Conservation (phyloP, 306 rosid species). For the Vigna trinervia region DNA sequence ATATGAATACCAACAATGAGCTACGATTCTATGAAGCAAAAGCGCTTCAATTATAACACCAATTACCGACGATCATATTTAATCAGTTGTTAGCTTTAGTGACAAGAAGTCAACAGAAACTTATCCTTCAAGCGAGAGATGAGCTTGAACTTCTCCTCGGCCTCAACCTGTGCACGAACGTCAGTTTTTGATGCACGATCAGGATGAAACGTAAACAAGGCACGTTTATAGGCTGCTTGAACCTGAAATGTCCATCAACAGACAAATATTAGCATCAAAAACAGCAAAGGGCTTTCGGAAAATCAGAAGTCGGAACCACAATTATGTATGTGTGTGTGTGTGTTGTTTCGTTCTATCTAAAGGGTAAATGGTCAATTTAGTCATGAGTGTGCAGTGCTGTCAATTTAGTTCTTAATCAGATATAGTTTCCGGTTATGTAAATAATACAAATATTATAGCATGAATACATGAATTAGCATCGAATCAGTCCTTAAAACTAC, state of each 20-base stretch:
- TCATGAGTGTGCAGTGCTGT: no score
- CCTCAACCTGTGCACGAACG: constrained; percentile 80
- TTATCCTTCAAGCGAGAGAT: constrained; percentile 83
- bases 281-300: neutral
- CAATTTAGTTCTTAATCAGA: no score
- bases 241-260: constrained; percentile 64
- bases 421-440: no score
- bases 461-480: no score
- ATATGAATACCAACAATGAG: neutral
- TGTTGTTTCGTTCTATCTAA: neutral
- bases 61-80: constrained; percentile 10
- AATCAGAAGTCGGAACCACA: neutral
- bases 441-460: no score
- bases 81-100: constrained; percentile 40
- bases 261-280: constrained; percentile 15
- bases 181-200: constrained; percentile 83
- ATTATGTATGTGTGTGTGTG: neutral
- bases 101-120: constrained; percentile 48
- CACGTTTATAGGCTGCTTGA: constrained; percentile 80
- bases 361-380: no score
- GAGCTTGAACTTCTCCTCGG: constrained; percentile 92
- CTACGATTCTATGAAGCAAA: neutral
- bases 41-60: constrained; percentile 29
- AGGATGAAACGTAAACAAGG: constrained; percentile 84
- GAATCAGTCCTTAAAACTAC: no score